Evolutionary conservation across 2,329 filamentous ascomycete genomes (phyloP), one percentile per base, ranked within the genome.

Genomic region (Pseudocercospora eumusae): DNA sequence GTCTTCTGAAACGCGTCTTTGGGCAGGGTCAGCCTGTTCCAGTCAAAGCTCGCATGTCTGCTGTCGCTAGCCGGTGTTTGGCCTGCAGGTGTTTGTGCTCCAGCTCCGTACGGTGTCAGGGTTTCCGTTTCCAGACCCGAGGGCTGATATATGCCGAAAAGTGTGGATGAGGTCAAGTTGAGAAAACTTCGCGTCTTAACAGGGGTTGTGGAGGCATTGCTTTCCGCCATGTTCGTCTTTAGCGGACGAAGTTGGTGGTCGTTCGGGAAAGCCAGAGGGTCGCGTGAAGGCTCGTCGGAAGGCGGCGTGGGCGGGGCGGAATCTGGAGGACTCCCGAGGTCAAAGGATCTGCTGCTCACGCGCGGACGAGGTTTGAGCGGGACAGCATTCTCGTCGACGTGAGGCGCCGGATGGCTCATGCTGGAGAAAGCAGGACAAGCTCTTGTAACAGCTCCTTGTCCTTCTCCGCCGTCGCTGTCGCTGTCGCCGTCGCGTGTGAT

Each of bases 101-200:
- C 91, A 0, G 87, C 90, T 23, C 89, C 91, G 88, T 89, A 95
- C 1, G 91, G 91, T 25, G 73, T 74, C 20, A 61, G 71, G 62
- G 71, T 70, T 58, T 80, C 75, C 67, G 83, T 77, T 66, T 77
- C 76, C 49, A 84, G 84, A 31, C 83, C 82, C 0, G 85, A 85
- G 6, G 86, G 87, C 10, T 87, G 88, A 80, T 96, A 99, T 71
- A 99, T 99, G 59, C 95, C 93, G 69, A 89, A 90, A 4, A 99
- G 84, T 0, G 95, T 96, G 1, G 92, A 93, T 9, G 90, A 88
- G 3, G 92, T 96, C 63, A 99, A 83, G 74, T 97, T 96, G 72
- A 92, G 81, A 61, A 92, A 85, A 9, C 92, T 96, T 67, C 89
- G 86, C 23, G 88, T 90, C 62, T 91, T 86, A 72, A 84, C 69